Conservation (phyloP, 257 asterid species). For the Solanum chaucha region DNA sequence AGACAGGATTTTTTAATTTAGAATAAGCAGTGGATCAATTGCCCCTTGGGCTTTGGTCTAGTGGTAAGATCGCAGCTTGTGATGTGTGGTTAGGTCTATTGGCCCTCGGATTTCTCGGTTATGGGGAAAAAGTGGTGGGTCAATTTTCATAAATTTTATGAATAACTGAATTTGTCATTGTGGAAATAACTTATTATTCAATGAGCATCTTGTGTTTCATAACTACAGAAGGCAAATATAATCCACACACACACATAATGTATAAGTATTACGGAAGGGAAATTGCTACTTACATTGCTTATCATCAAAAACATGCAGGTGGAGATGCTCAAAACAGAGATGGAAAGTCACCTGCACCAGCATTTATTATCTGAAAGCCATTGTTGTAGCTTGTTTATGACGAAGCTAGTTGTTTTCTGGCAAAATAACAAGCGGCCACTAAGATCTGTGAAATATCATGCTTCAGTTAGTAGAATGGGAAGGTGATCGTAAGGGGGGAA, state of each 20-base stretch:
- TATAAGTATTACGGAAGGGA: neutral
- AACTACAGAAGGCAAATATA: neutral
- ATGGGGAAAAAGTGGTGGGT: neutral
- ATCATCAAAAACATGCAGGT: slow-evolving; percentile 19
- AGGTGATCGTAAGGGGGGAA: neutral
- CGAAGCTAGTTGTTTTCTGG: neutral
- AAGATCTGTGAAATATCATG: neutral
- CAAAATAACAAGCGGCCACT: neutral
- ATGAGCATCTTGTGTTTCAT: neutral
- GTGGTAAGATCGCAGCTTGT: neutral
- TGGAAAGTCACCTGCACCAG: slow-evolving; percentile 24
- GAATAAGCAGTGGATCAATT: neutral
- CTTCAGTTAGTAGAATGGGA: neutral
- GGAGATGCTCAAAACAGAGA: slow-evolving; percentile 21
- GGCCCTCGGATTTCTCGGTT: neutral
- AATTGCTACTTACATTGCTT: neutral
- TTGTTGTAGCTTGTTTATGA: neutral
- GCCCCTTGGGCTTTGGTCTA: neutral
- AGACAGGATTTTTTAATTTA: neutral
- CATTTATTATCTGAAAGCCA: slow-evolving; percentile 30
- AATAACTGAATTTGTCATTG: neutral
- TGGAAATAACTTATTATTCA: neutral
- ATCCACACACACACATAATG: neutral
- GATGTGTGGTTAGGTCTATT: neutral
- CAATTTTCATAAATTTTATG: neutral